Percentiles rank a stretch among this genome's conserved stretches.
Evolutionary conservation across 129 eudicot genomes (phyloP).

Genomic region (Glebionis coronaria): DNA sequence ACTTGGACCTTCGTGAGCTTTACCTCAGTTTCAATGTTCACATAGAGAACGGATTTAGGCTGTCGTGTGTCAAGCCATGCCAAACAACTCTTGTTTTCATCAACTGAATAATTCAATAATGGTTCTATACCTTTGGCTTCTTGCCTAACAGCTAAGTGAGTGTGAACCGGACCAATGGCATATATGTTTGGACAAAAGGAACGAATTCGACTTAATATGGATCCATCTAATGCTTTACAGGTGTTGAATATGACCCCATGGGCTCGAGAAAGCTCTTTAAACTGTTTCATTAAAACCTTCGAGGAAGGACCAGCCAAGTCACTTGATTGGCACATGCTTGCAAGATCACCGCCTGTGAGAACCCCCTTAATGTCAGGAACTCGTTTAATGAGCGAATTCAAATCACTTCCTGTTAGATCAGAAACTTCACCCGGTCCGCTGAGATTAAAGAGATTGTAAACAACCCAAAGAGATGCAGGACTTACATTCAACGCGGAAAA

Average conservation of each 20-base stretch:
- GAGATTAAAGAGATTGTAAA: conserved; percentile 45
- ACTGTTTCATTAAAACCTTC: conserved; percentile 19
- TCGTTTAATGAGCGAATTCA: conserved; percentile 35
- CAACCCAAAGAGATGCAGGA: conserved; percentile 59
- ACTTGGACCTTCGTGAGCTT: conserved; percentile 30
- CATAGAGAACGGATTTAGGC: conserved; percentile 44
- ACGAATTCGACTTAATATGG: conserved; percentile 42
- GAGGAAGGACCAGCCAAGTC: conserved; percentile 25
- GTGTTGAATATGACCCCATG: conserved; percentile 56
- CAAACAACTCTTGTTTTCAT: conserved; percentile 33
- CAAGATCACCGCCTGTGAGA: conserved; percentile 57
- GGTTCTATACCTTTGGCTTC: neutral
- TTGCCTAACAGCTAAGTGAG: conserved; percentile 36
- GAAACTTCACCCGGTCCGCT: conserved; percentile 54
- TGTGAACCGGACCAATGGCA: conserved; percentile 59
- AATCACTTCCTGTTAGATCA: conserved; percentile 35
- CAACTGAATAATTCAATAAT: conserved; percentile 40
- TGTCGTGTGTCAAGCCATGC: conserved; percentile 49
- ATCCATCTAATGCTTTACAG: conserved; percentile 51
- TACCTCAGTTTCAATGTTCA: conserved; percentile 45
- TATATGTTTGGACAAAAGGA: conserved; percentile 42
- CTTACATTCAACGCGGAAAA: conserved; percentile 52
- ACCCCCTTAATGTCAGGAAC: conserved; percentile 46
- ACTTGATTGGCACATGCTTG: conserved; percentile 36
- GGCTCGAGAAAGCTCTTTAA: conserved; percentile 33